Base-by-base conservation (phyloP, 371 early-diverging fungal genomes). In the Massospora cicadina region DNA sequence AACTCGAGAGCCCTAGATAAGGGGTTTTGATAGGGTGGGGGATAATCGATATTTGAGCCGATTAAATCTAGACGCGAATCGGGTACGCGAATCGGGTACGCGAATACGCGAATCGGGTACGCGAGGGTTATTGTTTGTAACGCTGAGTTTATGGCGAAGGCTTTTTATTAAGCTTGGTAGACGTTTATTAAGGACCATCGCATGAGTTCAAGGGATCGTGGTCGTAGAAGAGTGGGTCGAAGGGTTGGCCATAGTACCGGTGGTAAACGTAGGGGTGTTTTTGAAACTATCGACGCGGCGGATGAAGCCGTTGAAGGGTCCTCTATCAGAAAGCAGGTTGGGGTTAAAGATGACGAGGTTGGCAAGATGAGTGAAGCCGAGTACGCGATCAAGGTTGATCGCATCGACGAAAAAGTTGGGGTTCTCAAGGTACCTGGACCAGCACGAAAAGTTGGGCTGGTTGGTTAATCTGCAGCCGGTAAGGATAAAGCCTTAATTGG, bases 401-500 rank as follows among this genome's bases (percentile, higher is more conserved):
- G 10, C 3, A 70, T 93, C 43, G 92, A 94, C 68, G 74, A 73
- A n/a, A 77, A n/a, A 78, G 62, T 79, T 96, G 69, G 93, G 93
- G 7, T 94, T 92, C 68, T 70, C 73, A 13, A 75, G 84, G 60
- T 87, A 85, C 70, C 81, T 82, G 26, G 89, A 90, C 56, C 92
- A 92, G 0, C 84, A 86, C 21, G 77, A 77, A 55, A 80, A 80
- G 31, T 72, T 93, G 21, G 98, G 98, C 0, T 98, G 96, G 96
- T 76, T 98, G 56, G 81, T 94, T 30, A 98, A 98, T 73, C 92
- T 95, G 82, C 90, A 92, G 61, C 79, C 89, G 66, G 90, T 90
- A 78, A 64, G 77, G 25, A 61, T 17, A 24, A 24, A n/a, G 7
- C 2, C n/a, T 1, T 28, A 43, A 17, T 43, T 43, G 17, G 5